Conservation (phyloP, 768 basidiomycete species). For the Mycena metata region DNA sequence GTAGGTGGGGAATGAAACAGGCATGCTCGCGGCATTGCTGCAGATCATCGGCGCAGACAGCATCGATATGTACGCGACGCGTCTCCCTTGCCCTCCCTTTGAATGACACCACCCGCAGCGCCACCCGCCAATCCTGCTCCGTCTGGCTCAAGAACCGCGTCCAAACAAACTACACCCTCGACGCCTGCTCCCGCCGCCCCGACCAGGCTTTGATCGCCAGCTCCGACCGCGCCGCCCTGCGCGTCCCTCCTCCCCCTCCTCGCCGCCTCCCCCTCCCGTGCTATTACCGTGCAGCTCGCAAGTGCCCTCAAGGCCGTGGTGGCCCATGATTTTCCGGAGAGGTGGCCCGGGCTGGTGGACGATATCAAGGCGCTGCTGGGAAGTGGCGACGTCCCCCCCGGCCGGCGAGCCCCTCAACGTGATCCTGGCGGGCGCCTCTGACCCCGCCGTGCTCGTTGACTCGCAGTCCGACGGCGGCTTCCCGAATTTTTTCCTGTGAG, state of each 20-base stretch:
- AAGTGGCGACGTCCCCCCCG: conserved; percentile 74
- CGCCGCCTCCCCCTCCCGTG: conserved; percentile 72
- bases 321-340: conserved; percentile 81
- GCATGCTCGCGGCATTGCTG: conserved; percentile 85
- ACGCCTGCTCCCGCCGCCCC: conserved; percentile 59
- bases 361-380: conserved; percentile 74
- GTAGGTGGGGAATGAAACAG: conserved; percentile 86
- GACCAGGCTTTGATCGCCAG: conserved; percentile 73
- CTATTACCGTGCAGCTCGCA: conserved; percentile 82
- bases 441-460: conserved; percentile 74
- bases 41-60: conserved; percentile 87
- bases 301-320: conserved; percentile 81
- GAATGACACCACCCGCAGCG: conserved; percentile 53
- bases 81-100: conserved; percentile 40
- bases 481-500: conserved; percentile 86
- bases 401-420: conserved; percentile 90
- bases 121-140: conserved; percentile 86
- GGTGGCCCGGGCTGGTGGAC: conserved; percentile 80
- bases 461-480: conserved; percentile 76
- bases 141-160: conserved; percentile 96
- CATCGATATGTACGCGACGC: conserved; percentile 80
- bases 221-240: conserved; percentile 82
- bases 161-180: conserved; percentile 71
- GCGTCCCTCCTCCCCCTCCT: conserved; percentile 77
- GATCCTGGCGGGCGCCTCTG: conserved; percentile 84